Conservation (phyloP, 1,284 basidiomycete species). For the Vanrija pseudolonga region DNA sequence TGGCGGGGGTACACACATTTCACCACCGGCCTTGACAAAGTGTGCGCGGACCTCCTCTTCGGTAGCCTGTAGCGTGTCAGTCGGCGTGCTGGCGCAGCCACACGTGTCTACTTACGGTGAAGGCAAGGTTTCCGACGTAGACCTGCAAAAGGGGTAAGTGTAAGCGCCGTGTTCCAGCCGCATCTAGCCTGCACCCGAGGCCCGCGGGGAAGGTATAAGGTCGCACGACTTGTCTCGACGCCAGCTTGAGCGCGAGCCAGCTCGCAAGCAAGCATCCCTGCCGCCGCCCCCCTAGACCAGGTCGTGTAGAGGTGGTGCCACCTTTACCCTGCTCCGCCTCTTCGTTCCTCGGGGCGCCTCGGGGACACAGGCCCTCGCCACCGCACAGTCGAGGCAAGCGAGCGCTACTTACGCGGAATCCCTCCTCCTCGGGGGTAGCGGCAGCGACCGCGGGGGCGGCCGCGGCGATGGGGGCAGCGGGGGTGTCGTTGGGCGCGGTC, state of each 20-base stretch:
- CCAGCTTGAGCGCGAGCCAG: no score
- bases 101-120: constrained; percentile 20
- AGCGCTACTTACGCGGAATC: constrained; percentile 22
- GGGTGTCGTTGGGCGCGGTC: constrained; percentile 15
- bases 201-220: no score
- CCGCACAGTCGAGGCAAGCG: not conserved
- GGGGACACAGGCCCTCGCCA: not conserved
- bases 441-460: constrained; percentile 1
- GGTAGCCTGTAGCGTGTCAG: constrained; percentile 24
- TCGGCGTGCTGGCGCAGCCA: not conserved
- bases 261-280: no score
- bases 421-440: constrained; percentile 16
- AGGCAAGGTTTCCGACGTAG: constrained; percentile 48
- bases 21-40: constrained; percentile 35
- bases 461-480: not conserved
- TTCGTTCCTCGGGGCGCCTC: not conserved
- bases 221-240: no score
- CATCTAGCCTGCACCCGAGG: not conserved
- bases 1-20: constrained; percentile 33
- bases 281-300: no score
- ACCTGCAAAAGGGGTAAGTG: constrained; percentile 28
- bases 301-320: not conserved
- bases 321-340: not conserved
- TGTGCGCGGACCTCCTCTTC: constrained; percentile 44
- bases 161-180: not conserved